Conservation (phyloP, 176 grass and related monocot species). For the Hyparrhenia diplandra region DNA sequence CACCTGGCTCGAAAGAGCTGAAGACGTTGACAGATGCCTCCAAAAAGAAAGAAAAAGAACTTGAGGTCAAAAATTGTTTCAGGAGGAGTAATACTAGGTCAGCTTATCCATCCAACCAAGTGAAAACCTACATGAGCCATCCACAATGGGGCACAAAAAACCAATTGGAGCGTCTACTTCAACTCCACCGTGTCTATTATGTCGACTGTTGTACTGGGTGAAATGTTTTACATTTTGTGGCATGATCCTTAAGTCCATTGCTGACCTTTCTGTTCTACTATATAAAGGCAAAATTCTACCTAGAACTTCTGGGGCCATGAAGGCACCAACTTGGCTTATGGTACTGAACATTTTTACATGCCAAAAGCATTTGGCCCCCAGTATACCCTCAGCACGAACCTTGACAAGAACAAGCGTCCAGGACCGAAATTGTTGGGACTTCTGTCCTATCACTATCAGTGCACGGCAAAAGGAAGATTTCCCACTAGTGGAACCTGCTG, state of each 20-base stretch:
- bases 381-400: no score
- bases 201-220: not conserved
- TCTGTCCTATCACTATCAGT: not conserved
- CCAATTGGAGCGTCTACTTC: not conserved
- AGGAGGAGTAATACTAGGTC: not conserved
- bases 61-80: not conserved
- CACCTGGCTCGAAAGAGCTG: not conserved
- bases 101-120: no score
- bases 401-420: constrained; percentile 6
- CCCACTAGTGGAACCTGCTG: not conserved
- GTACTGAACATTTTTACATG: not conserved
- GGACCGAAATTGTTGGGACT: not conserved
- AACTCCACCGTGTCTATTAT: not conserved
- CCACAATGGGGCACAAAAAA: not conserved
- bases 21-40: not conserved
- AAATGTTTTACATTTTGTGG: no score
- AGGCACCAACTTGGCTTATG: not conserved
- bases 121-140: not conserved
- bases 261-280: not conserved
- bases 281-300: not conserved
- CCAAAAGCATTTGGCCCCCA: not conserved
- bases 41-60: not conserved
- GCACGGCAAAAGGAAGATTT: not conserved
- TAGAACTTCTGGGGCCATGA: not conserved
- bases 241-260: not conserved